These are phyloP conservation scores for Diaporthe citrichinensis DNA, from an alignment of 2,329 filamentous ascomycete genomes.

Conservation along the genomic window DNA sequence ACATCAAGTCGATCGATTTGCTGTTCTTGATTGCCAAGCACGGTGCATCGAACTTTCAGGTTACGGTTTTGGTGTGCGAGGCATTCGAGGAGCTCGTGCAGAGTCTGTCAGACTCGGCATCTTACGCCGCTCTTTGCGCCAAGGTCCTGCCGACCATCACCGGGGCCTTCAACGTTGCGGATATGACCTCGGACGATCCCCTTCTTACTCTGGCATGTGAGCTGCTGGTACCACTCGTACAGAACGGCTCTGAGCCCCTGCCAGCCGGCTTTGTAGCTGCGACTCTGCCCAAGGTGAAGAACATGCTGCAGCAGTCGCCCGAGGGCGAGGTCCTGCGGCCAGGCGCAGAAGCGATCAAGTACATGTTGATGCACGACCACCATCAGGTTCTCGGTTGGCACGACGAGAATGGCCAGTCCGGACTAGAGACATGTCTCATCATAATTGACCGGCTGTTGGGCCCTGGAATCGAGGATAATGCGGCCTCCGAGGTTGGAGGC, in stretches of 20 bases:
- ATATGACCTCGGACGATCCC: slow-evolving; percentile 86
- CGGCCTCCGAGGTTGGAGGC: slow-evolving; percentile 95
- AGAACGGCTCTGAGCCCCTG: slow-evolving; percentile 87
- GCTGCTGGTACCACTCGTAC: slow-evolving; percentile 83
- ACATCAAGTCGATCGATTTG: slow-evolving; percentile 82
- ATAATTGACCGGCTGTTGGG: slow-evolving; percentile 94
- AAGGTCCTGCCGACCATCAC: slow-evolving; percentile 91
- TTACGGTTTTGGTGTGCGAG: slow-evolving; percentile 89
- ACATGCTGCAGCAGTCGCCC: slow-evolving; percentile 84
- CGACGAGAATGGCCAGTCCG: slow-evolving; percentile 83
- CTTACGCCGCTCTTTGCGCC: slow-evolving; percentile 83
- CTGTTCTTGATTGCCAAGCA: slow-evolving; percentile 92
- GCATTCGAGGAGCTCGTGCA: slow-evolving; percentile 90
- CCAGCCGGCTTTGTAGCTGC: slow-evolving; percentile 88
- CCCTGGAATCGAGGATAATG: slow-evolving; percentile 88
- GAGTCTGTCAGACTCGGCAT: slow-evolving; percentile 74
- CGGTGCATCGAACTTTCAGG: slow-evolving; percentile 90
- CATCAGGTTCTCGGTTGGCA: slow-evolving; percentile 91
- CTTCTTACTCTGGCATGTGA: slow-evolving; percentile 86
- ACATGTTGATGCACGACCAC: slow-evolving; percentile 90
- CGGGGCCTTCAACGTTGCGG: slow-evolving; percentile 89
- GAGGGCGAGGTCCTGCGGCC: slow-evolving; percentile 92
- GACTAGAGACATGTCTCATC: slow-evolving; percentile 88
- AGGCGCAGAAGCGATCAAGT: slow-evolving; percentile 87
- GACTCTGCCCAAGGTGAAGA: slow-evolving; percentile 88